Evolutionary conservation across 257 asterid species (phyloP).

Genomic region (Nicotiana paniculata): DNA sequence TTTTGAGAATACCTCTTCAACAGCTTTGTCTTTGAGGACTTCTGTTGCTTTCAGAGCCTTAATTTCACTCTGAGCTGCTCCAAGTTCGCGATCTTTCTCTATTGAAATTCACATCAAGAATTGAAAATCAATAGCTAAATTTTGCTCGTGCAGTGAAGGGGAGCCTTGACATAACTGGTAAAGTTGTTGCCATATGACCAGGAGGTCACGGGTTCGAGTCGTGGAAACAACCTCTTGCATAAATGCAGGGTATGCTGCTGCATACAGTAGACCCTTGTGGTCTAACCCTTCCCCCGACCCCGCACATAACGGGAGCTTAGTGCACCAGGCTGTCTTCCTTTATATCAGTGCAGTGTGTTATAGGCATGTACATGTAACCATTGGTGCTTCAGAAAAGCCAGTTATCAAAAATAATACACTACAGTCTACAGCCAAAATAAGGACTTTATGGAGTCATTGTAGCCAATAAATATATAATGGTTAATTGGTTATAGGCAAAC

Average conservation of each 20-base stretch:
- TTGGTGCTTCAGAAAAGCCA: background rate
- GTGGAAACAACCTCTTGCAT: too few relatives aligned
- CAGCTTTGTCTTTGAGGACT: constrained; percentile 63
- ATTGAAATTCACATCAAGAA: constrained; percentile 13
- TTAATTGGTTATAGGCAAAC: background rate
- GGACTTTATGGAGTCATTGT: background rate
- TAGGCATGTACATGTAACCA: background rate
- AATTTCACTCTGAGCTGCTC: constrained; percentile 60
- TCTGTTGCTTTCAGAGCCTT: constrained; percentile 67
- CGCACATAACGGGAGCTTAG: too few relatives aligned
- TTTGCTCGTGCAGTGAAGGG: too few relatives aligned
- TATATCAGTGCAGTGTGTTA: background rate
- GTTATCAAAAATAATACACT: background rate
- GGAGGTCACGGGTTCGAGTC: too few relatives aligned
- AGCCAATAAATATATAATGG: background rate
- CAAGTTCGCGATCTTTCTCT: constrained; percentile 69
- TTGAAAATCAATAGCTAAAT: background rate
- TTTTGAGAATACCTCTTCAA: constrained; percentile 55
- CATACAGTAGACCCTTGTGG: too few relatives aligned
- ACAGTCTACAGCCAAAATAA: background rate
- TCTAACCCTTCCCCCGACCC: too few relatives aligned
- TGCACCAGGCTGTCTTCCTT: too few relatives aligned
- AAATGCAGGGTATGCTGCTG: too few relatives aligned
- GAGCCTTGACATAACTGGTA: too few relatives aligned
- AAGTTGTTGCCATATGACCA: too few relatives aligned